Evolutionary conservation across 495 filamentous ascomycete species (phyloP), one percentile per base, ranked within the genome.

Genomic region (Aspergillus mulundensis): DNA sequence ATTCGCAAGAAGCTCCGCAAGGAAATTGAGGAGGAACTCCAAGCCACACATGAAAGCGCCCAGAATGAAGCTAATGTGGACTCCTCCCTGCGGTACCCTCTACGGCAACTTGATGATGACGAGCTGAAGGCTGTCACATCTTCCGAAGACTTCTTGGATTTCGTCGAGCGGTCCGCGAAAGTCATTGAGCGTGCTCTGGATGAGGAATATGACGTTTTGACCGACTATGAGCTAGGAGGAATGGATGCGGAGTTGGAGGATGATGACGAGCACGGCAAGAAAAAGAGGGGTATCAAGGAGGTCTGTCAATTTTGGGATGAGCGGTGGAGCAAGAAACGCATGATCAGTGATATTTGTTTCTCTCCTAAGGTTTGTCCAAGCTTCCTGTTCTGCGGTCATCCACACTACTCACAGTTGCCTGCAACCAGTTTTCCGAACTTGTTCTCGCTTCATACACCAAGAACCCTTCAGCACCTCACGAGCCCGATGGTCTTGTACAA

Each of bases 141-240:
- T 36, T 96, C 91, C 0, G 84, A 91, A 16, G 95, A 96, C 40
- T 99, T 97, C 66, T 77, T 95, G 58, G 89, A 95, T 62, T 99
- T 99, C 65, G 85, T 99, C 18, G 95, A 97, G 62, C 82, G 88
- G 59, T 97, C 93, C 25, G 92, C 88, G 42, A 99, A 97, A 76
- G 91, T 99, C 44, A 92, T 97, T 62, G 95, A 99, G 75, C 86
- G 92, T 61, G 92, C 95, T 3, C 72, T 99, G 53, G 93, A 97
- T 64, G 85, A 95, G 60, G 85, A 88, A 49, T 99, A 97, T 69
- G 93, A 99, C 69, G 88, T 99, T 42, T 73, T 99, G 36, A 91
- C 91, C 44, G 91, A 97, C 70, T 99, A 99, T 73, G 87, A 90
- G 42, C 76, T 95, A 3, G 87, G 88, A 48, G 84, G 84, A 10